Base-by-base conservation (phyloP, 192 early-diverging fungal species). In the Gonapodya sp. region DNA sequence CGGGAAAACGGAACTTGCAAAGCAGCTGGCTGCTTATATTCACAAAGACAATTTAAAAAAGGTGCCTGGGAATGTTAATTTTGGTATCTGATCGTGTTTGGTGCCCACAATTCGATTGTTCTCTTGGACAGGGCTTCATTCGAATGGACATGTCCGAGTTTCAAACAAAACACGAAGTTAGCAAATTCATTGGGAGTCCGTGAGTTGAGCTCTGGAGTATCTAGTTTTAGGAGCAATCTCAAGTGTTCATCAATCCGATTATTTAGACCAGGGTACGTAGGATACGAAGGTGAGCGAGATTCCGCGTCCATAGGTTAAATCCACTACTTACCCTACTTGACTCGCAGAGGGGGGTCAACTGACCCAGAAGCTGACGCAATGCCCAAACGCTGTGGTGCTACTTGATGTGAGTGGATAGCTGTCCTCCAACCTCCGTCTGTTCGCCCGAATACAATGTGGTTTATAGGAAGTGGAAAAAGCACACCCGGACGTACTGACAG, bases 141-240 rank as follows among this genome's bases (percentile, higher is more conserved):
- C 83, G 86, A 18, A 85, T 86, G 78, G 86, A 86, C 77, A 83
- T 86, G 86, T 85, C 84, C 78, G 86, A 86, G 78, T 86, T 86
- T 36, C 86, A 86, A 72, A 83, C 73, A 14, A 37, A 86, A 81
- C 86, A 86, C 74, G 86, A 86, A 80, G 86, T 86, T 8, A 83
- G 84, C 18, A 79, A 85, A 32, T 86, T 86, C 36, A 86, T 86
- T 80, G 86, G 86, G 0, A 85, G 84, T 34, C 86, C 86, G 33
- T n/a, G n/a, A n/a, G n/a, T n/a, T n/a, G n/a, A n/a, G n/a, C n/a
- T n/a, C n/a, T n/a, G n/a, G n/a, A n/a, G n/a, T n/a, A n/a, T n/a
- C n/a, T n/a, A n/a, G n/a, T n/a, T n/a, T n/a, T n/a, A n/a, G n/a
- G n/a, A n/a, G n/a, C n/a, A n/a, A n/a, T n/a, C n/a, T n/a, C n/a